phyloP scores from a whole-genome alignment of 2,329 filamentous ascomycete species.

The Catunica adiposa region DNA sequence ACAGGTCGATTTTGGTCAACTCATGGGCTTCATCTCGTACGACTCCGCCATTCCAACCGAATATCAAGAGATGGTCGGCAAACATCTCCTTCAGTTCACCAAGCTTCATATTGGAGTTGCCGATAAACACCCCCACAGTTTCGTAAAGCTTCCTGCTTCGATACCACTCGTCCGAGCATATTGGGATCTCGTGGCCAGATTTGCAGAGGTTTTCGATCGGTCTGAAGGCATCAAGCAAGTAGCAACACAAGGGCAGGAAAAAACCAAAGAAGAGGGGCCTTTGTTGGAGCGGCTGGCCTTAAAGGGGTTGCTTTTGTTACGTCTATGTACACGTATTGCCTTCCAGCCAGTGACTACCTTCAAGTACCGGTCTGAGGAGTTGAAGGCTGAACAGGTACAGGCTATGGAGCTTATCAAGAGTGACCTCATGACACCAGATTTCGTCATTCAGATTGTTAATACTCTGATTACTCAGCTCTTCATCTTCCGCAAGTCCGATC shows the following conservation, averaged over 20 bases:
- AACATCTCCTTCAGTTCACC: constrained; percentile 75
- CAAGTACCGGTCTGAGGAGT: constrained; percentile 59
- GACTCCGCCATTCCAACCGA: constrained; percentile 36
- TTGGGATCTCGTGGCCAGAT: constrained; percentile 64
- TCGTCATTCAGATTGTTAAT: constrained; percentile 70
- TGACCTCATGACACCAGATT: constrained; percentile 56
- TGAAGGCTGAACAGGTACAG: constrained; percentile 58
- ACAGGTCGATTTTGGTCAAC: constrained; percentile 59
- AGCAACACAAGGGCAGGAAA: constrained; percentile 22
- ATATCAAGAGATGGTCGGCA: constrained; percentile 52
- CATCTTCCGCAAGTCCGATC: constrained; percentile 67
- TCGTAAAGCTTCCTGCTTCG: constrained; percentile 65
- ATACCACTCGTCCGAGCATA: constrained; percentile 64
- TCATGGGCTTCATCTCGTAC: constrained; percentile 47
- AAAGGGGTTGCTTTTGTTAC: constrained; percentile 65
- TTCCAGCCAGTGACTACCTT: constrained; percentile 70
- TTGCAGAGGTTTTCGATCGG: constrained; percentile 57
- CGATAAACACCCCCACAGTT: constrained; percentile 61
- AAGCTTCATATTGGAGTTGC: constrained; percentile 87
- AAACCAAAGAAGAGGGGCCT: constrained; percentile 39
- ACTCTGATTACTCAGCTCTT: constrained; percentile 76
- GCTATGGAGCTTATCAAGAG: constrained; percentile 54
- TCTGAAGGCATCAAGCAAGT: constrained; percentile 38
- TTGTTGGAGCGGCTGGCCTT: constrained; percentile 66
- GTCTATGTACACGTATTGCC: constrained; percentile 71